These are phyloP conservation scores for Ilex asprella DNA, from an alignment of 257 asterid species.

Conservation along the genomic window DNA sequence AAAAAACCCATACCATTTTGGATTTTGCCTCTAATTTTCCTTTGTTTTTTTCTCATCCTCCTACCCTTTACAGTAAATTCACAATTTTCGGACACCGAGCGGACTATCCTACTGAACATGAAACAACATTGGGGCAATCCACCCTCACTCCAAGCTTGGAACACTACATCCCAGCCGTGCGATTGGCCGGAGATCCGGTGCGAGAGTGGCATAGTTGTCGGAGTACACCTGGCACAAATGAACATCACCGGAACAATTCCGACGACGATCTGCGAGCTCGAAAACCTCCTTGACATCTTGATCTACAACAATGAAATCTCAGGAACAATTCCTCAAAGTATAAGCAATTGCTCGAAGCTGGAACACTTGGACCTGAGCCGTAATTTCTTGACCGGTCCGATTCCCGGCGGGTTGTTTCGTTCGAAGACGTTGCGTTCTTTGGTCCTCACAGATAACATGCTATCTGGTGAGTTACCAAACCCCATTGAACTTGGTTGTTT, in stretches of 20 bases:
- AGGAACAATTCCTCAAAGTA: constrained; percentile 17
- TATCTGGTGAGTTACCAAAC: constrained; percentile 21
- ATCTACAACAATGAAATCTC: constrained; percentile 16
- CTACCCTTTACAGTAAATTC: constrained; percentile 24
- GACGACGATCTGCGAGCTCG: constrained; percentile 17
- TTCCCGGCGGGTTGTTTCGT: constrained; percentile 27
- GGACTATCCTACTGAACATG: constrained; percentile 22
- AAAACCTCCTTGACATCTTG: constrained; percentile 8
- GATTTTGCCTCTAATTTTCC: too few species aligned
- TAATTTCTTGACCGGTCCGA: constrained; percentile 17
- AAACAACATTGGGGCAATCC: constrained; percentile 43
- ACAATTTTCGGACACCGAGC: constrained; percentile 16
- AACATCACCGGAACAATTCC: constrained; percentile 26
- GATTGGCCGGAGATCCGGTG: constrained; percentile 25
- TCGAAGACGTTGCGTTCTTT: constrained; percentile 9
- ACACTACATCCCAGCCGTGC: constrained; percentile 17
- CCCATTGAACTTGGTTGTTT: neutral
- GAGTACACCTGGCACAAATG: constrained; percentile 5
- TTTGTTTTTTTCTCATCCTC: constrained; percentile 10
- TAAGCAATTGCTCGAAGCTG: constrained; percentile 11
- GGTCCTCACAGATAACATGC: constrained; percentile 15
- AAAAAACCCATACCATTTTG: too few species aligned
- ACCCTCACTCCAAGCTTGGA: constrained; percentile 28
- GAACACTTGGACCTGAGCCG: constrained; percentile 16
- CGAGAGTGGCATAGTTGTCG: constrained; percentile 12